Conservation (phyloP, 257 asterid genomes). For the Mitragyna speciosa region DNA sequence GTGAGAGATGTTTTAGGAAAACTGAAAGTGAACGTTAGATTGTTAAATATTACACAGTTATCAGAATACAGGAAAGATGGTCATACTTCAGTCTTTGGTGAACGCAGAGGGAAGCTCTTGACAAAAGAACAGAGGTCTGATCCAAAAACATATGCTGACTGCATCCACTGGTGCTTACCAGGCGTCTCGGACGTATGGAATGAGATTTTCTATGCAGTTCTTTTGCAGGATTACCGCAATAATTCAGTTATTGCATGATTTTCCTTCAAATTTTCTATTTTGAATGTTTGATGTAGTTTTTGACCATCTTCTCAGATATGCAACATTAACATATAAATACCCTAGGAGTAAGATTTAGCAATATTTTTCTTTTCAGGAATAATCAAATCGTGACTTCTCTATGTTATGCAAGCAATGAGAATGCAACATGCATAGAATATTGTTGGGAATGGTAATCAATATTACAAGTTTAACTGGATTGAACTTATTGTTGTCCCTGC, state of each 20-base stretch:
- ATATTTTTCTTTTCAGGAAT: background rate
- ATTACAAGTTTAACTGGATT: background rate
- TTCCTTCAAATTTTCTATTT: background rate
- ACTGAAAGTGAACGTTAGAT: slow-evolving; percentile 44
- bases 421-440: background rate
- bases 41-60: slow-evolving; percentile 73
- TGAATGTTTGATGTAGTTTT: too few species aligned
- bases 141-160: slow-evolving; percentile 72
- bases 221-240: slow-evolving; percentile 66
- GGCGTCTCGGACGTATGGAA: slow-evolving; percentile 94
- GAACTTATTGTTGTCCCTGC: background rate
- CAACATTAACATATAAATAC: background rate
- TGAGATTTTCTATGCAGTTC: slow-evolving; percentile 64
- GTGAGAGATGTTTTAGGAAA: slow-evolving; percentile 44
- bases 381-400: too few species aligned
- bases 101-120: slow-evolving; percentile 77
- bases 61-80: slow-evolving; percentile 85
- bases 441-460: too few species aligned
- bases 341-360: background rate
- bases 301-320: background rate
- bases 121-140: slow-evolving; percentile 65
- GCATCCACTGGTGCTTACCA: slow-evolving; percentile 99
- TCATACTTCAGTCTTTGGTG: slow-evolving; percentile 73
- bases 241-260: background rate
- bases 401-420: background rate